Percentiles rank a stretch among this genome's conserved stretches.
phyloP scores from a whole-genome alignment of 768 basidiomycete genomes.

The Hydnomerulius pinastri region DNA sequence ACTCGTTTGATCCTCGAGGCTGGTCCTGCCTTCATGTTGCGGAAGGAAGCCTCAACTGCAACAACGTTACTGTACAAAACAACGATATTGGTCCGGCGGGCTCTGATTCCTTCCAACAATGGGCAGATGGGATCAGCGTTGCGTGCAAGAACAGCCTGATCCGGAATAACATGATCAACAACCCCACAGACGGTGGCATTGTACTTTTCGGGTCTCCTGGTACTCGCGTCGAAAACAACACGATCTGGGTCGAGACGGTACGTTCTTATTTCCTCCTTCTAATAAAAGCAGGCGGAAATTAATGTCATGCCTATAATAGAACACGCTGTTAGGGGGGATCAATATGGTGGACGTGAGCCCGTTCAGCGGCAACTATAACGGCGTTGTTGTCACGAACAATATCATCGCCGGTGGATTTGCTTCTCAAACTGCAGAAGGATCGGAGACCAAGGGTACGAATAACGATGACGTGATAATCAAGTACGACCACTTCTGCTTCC shows the following conservation, averaged over 20 bases:
- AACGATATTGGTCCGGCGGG: slow-evolving; percentile 86
- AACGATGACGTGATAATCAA: slow-evolving; percentile 66
- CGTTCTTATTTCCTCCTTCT: slow-evolving; percentile 23
- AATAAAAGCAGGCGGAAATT: not conserved
- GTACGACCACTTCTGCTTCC: slow-evolving; percentile 39
- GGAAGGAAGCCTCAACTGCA: slow-evolving; percentile 69
- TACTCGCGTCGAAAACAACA: slow-evolving; percentile 72
- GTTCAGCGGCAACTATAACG: slow-evolving; percentile 64
- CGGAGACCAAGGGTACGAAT: slow-evolving; percentile 55
- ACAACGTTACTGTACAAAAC: slow-evolving; percentile 65
- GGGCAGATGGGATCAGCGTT: slow-evolving; percentile 84
- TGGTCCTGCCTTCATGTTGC: slow-evolving; percentile 84
- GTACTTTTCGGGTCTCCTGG: slow-evolving; percentile 79
- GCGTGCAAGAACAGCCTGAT: slow-evolving; percentile 64
- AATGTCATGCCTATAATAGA: slow-evolving; percentile 35
- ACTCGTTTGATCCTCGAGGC: slow-evolving; percentile 72
- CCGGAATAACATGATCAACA: slow-evolving; percentile 68
- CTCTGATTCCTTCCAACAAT: slow-evolving; percentile 61
- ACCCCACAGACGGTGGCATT: slow-evolving; percentile 79
- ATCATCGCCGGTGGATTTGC: slow-evolving; percentile 70
- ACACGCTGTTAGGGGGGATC: slow-evolving; percentile 73
- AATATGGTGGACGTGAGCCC: slow-evolving; percentile 76
- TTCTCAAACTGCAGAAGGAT: slow-evolving; percentile 40
- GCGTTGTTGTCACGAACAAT: slow-evolving; percentile 68
- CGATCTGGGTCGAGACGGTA: slow-evolving; percentile 70